phyloP scores from a whole-genome alignment of 495 filamentous ascomycete genomes.

The Terfezia boudieri region DNA sequence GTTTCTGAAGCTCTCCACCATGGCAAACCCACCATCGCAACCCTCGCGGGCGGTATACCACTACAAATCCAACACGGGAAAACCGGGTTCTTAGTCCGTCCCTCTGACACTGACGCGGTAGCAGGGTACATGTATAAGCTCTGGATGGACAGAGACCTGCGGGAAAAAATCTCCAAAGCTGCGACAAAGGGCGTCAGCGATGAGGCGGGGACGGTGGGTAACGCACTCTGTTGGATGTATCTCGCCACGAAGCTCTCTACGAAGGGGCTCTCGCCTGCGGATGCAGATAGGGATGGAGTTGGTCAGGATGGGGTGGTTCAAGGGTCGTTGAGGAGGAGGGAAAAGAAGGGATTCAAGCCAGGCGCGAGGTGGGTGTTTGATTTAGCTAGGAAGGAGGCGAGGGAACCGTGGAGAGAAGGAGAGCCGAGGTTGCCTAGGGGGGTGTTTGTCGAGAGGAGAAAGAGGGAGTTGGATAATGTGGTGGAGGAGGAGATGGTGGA shows the following conservation, averaged over 20 bases:
- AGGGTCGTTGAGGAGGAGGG: slow-evolving; percentile 11
- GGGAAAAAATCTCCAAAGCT: slow-evolving; percentile 43
- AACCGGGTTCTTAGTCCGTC: slow-evolving; percentile 55
- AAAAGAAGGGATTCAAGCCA: slow-evolving; percentile 25
- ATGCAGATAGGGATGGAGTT: slow-evolving; percentile 23
- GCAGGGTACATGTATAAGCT: slow-evolving; percentile 46
- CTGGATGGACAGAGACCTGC: slow-evolving; percentile 41
- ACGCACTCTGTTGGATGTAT: slow-evolving; percentile 57
- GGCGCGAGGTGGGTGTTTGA: slow-evolving; percentile 51
- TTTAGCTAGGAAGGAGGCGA: slow-evolving; percentile 48
- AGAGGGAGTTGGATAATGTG: too few species aligned
- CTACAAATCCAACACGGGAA: slow-evolving; percentile 53
- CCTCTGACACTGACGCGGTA: slow-evolving; percentile 49
- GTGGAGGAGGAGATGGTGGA: too few species aligned
- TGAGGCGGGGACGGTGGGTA: slow-evolving; percentile 67
- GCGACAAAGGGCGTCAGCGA: slow-evolving; percentile 48
- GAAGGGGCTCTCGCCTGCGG: slow-evolving; percentile 11
- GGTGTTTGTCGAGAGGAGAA: background rate
- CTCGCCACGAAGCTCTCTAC: slow-evolving; percentile 38
- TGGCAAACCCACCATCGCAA: slow-evolving; percentile 62
- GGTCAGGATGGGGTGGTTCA: slow-evolving; percentile 21
- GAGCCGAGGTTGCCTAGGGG: slow-evolving; percentile 32
- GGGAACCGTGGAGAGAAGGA: slow-evolving; percentile 31
- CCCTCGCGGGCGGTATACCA: slow-evolving; percentile 58
- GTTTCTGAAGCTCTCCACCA: slow-evolving; percentile 75